Evolutionary conservation across 2,329 filamentous ascomycete species (phyloP).

Genomic region (Diaporthe citriasiana): DNA sequence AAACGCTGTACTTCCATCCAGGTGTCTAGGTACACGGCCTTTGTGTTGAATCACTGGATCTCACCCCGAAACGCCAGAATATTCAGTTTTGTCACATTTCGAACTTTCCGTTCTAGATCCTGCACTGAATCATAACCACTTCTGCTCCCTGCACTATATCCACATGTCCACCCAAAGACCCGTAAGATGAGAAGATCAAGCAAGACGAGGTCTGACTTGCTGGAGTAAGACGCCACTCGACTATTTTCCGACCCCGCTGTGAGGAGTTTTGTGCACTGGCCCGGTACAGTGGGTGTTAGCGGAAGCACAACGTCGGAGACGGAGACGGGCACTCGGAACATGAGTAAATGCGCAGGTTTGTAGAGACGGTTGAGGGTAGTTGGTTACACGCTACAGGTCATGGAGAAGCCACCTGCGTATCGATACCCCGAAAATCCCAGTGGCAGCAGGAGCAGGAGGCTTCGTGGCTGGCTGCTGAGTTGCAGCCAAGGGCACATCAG

Average conservation of each 20-base stretch:
- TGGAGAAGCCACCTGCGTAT: background rate
- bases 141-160: background rate
- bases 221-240: too few relatives aligned
- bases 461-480: background rate
- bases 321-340: background rate
- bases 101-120: background rate
- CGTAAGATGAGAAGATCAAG: background rate
- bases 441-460: background rate
- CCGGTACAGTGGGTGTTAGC: background rate
- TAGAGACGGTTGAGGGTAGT: background rate
- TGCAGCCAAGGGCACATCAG: background rate
- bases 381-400: background rate
- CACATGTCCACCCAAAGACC: background rate
- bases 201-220: background rate
- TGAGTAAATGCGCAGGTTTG: background rate
- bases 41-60: background rate
- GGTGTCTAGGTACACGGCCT: background rate
- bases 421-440: too few relatives aligned
- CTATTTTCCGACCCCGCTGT: background rate
- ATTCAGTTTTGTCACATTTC: background rate
- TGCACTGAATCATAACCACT: background rate
- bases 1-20: slow-evolving; percentile 22
- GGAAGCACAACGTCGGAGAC: background rate
- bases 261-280: background rate
- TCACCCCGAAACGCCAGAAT: background rate